Evolutionary conservation across 371 early-diverging fungal species (phyloP), one percentile per base, ranked within the genome.

Genomic region (Phascolomyces articulosus): DNA sequence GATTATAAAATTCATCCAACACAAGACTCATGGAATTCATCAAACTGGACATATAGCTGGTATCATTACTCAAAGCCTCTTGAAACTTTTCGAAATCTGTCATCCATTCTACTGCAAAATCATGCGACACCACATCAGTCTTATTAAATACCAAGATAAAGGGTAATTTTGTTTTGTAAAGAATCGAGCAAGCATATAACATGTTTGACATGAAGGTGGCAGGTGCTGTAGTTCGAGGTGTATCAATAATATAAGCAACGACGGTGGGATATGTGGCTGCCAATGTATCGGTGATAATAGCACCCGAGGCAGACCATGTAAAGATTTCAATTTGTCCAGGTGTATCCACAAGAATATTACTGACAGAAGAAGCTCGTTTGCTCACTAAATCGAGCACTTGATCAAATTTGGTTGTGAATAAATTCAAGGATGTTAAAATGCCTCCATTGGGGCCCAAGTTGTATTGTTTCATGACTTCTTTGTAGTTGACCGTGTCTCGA

Each of bases 291-390:
- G 97, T 95, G 69, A 99, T 96, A 68, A 99, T 98, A 40, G 95
- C 85, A 26, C 99, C 99, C 9, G 98, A 95, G 10, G 99, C 98
- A 40, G 98, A 98, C 98, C 99, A 99, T 18, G 99, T 99, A 84
- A 99, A 99, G 64, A 99, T 97, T 83, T 99, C 99, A 69, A 99
- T 99, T 78, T 99, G 99, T 21, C 99, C 99, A 34, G 99, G 99
- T 15, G 99, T 99, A 78, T 99, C 99, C n/a, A 99, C 86, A 16
- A 99, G 77, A 56, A 96, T 83, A 72, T 95, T 88, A 58, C 92
- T 56, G 16, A 93, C 75, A 23, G 79, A 70, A 0, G 82, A 71
- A 0, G 91, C 80, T 16, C 95, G 88, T 74, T 97, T 97, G 4
- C 90, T 91, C 9, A 97, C 79, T 51, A 96, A 84, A 23, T 88